Conservation (phyloP, 2,329 filamentous ascomycete genomes). For the Penicillium janthinellum region DNA sequence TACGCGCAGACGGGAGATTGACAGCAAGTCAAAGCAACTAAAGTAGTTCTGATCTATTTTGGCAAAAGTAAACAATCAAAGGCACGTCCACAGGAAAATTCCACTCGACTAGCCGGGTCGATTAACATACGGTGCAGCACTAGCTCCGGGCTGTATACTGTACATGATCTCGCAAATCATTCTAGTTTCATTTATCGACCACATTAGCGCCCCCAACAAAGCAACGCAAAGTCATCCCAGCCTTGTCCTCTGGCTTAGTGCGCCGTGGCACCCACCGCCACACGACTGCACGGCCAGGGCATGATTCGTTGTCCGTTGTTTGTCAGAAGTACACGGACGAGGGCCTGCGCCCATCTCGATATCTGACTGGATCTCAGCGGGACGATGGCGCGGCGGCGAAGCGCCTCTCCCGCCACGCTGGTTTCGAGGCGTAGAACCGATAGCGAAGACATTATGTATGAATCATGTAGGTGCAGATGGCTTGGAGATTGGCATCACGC, state of each 20-base stretch:
- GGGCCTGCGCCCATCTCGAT: background rate
- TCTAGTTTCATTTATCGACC: conserved; percentile 3
- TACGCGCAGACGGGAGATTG: conserved; percentile 5
- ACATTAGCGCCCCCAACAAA: conserved; percentile 3
- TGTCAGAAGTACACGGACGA: conserved; percentile 11
- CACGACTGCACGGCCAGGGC: background rate
- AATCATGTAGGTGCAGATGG: background rate
- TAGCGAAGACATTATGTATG: conserved; percentile 2
- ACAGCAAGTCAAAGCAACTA: background rate
- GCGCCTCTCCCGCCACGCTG: conserved; percentile 25
- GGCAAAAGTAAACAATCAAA: background rate
- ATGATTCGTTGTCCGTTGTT: conserved; percentile 11
- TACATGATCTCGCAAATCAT: background rate
- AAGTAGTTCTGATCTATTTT: background rate
- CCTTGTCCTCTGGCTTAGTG: background rate
- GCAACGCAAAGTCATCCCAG: background rate
- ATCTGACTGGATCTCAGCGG: conserved; percentile 8
- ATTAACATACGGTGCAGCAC: background rate
- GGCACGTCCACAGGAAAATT: background rate
- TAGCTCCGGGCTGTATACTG: background rate
- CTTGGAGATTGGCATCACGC: conserved; percentile 2
- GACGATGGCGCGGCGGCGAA: conserved; percentile 16
- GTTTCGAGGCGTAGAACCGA: conserved; percentile 6
- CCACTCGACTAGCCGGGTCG: background rate
- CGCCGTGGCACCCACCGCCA: conserved; percentile 10